Base-by-base conservation (phyloP, 192 early-diverging fungal genomes). In the Backusella psychrophila region DNA sequence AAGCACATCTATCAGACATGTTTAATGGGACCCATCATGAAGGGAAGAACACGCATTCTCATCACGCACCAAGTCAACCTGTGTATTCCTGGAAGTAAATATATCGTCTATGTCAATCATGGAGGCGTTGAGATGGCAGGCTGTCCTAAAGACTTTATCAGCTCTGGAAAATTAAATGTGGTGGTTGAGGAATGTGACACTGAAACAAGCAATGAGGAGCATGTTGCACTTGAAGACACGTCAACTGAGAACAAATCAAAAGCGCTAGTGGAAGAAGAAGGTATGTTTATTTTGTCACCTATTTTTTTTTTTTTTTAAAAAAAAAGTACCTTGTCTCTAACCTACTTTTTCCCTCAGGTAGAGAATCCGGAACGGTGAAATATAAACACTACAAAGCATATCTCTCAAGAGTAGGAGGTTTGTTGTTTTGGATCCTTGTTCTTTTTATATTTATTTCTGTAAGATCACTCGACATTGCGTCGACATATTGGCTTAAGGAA, bases 21-120 rank as follows among this genome's bases (percentile, higher is more conserved):
- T 71, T 79, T 98, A 35, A 85, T 91, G 31, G 87, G 88, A 1
- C 91, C 90, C 21, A 77, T 96, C 29, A 82, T 99, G 87, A 80
- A 77, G 3, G 89, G 89, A 26, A 85, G 95, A 15, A 99, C 97
- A 2, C 77, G 92, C 3, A 87, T 99, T 41, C 83, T 98, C 19
- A 95, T 96, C 12, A 95, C 96, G 0, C 94, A 98, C 77, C 89
- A 95, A 69, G 87, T 92, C 12, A 69, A 86, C 7, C 74, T 89
- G 15, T 91, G 91, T 65, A 73, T 93, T 36, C 78, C 84, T 7
- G 81, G 78, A 49, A 89, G 88, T 36, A 78, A 75, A 17, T 86
- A 88, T 65, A 81, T 95, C 3, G 89, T 83, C 0, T 82, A 81
- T 9, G n/a, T 92, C 42, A 66, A 79, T 1, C 75, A 81, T 19